Evolutionary conservation across 305 asterid species (phyloP).

Genomic region (Solanum chacoense): DNA sequence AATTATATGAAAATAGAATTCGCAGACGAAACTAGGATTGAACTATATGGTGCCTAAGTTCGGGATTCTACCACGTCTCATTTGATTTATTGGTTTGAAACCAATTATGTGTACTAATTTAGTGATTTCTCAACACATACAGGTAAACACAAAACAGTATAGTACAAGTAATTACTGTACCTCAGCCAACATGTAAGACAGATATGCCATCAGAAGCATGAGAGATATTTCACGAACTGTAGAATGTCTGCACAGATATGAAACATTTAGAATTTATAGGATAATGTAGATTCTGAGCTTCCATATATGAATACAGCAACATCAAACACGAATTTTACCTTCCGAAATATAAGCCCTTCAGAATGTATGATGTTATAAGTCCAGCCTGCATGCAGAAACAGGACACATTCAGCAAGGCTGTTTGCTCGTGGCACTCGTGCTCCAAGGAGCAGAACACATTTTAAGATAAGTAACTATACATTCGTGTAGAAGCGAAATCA

Average conservation of each 20-base stretch:
- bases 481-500: not conserved
- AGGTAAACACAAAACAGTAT: not conserved
- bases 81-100: not conserved
- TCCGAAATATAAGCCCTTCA: conserved; percentile 72
- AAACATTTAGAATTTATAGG: conserved; percentile 1
- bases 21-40: not conserved
- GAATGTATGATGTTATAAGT: conserved; percentile 63
- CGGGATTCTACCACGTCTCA: not conserved
- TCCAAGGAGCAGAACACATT: not conserved
- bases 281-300: not conserved
- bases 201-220: conserved; percentile 87
- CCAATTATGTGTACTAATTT: not conserved
- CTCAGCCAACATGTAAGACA: conserved; percentile 97
- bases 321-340: conserved; percentile 30
- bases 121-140: not conserved
- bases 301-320: not conserved
- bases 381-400: conserved; percentile 53
- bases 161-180: conserved; percentile 21
- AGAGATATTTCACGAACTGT: conserved; percentile 80
- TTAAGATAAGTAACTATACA: not conserved
- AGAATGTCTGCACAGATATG: conserved; percentile 53
- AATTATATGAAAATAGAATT: not conserved
- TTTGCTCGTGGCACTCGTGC: not conserved
- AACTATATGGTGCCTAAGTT: not conserved
- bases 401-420: not conserved